Base-by-base conservation (phyloP, 371 early-diverging fungal genomes). In the Rhizopus microsporus region DNA sequence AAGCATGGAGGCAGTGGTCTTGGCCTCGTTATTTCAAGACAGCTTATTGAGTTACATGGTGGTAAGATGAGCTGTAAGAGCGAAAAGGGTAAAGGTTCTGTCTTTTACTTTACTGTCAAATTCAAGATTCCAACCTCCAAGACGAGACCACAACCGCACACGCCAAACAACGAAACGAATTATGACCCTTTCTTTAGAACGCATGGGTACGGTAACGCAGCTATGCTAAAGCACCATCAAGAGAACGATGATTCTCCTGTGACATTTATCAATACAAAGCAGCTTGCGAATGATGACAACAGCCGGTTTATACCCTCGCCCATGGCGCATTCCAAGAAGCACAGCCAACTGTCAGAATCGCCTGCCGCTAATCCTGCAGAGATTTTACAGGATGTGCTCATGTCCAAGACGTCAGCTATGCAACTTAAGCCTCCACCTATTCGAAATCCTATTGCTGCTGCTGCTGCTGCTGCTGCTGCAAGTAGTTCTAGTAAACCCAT, bases 1-100 rank as follows among this genome's bases (percentile, higher is more conserved):
- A 86, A 86, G 56, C 82, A 86, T 63, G 87, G 85, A 30, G 87
- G 87, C 32, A 86, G 84, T 56, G 87, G 87, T 16, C 60, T 87
- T 13, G 87, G 87, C 0, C 67, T 87, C 0, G 85, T 85, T 2
- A 75, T 87, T 13, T 82, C 83, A 32, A 69, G 82, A 13, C 85
- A 85, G 46, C 62, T 87, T 23, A 83, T 85, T 43, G 87, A 87
- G 48, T 60, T 87, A 16, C 85, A 85, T 56, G 85, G 85, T 0
- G 87, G 87, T 16, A 63, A 54, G 12, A 84, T 87, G 71, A 65
- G 60, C n/a, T 84, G 84, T 57, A 74, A 70, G 30, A 82, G 85
- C 51, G 61, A 77, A 57, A 85, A 84, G 46, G 83, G 82, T 9
- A 61, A 78, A 57, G 87, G 87, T 3, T 85, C 85, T 17, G 77